Evolutionary conservation across 805 yeast species (phyloP).

Genomic region (Saccharomycopsis malanga): DNA sequence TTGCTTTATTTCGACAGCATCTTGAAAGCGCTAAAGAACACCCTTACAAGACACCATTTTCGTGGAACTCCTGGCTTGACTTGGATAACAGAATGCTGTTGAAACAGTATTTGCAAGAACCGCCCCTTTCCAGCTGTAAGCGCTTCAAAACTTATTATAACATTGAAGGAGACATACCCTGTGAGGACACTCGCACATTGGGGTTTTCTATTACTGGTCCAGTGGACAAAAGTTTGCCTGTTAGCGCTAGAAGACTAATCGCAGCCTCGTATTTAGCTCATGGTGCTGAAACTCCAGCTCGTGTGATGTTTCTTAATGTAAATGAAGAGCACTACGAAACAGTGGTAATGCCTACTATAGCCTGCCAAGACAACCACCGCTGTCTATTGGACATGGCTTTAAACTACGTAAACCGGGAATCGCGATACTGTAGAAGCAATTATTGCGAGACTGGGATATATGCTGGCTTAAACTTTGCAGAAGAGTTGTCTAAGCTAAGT

Average conservation of each 20-base stretch:
- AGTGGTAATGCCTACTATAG: neutral
- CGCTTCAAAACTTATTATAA: neutral
- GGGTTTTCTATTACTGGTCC: conserved; percentile 1
- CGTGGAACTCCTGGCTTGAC: conserved; percentile 10
- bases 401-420: conserved; percentile 4
- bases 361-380: neutral
- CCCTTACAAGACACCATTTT: conserved; percentile 4
- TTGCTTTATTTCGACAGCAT: conserved; percentile 2
- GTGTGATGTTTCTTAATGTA: conserved; percentile 4
- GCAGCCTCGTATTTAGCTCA: conserved; percentile 8
- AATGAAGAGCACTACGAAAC: neutral
- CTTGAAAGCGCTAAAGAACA: neutral
- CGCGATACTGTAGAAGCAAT: neutral
- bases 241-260: conserved; percentile 6
- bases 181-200: neutral
- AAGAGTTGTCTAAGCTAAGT: too few relatives aligned
- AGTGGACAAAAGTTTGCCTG: neutral
- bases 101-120: neutral
- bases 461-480: neutral
- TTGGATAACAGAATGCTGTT: neutral
- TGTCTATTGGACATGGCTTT: conserved; percentile 6
- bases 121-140: conserved; percentile 3
- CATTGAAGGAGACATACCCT: neutral
- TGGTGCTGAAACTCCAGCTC: conserved; percentile 1
- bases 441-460: neutral